Evolutionary conservation across 768 basidiomycete species (phyloP).

Genomic region (Naganishia kalamii): DNA sequence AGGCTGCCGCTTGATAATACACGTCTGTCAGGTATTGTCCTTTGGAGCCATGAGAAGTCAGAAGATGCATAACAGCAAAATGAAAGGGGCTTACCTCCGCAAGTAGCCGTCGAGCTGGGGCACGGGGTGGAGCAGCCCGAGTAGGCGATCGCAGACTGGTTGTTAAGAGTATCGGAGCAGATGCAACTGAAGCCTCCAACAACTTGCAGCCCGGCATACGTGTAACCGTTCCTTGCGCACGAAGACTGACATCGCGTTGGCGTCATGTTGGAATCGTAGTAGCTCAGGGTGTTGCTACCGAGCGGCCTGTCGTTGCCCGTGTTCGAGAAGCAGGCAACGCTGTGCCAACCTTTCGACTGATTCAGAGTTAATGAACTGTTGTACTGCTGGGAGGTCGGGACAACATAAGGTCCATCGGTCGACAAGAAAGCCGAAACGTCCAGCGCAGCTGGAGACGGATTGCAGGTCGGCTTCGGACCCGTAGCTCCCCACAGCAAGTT

Average conservation of each 20-base stretch:
- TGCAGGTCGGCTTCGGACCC: slow-evolving; percentile 35
- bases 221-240: slow-evolving; percentile 22
- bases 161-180: background rate
- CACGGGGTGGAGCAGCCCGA: slow-evolving; percentile 24
- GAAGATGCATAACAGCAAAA: background rate
- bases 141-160: background rate
- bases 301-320: background rate
- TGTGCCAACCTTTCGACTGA: slow-evolving; percentile 34
- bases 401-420: slow-evolving; percentile 30
- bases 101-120: slow-evolving; percentile 9
- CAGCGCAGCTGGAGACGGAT: slow-evolving; percentile 26
- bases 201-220: slow-evolving; percentile 22
- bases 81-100: slow-evolving; percentile 18
- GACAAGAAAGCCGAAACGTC: slow-evolving; percentile 30
- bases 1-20: slow-evolving; percentile 17
- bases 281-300: slow-evolving; percentile 21
- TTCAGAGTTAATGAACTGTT: slow-evolving; percentile 24
- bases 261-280: slow-evolving; percentile 24
- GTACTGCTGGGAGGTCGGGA: slow-evolving; percentile 20
- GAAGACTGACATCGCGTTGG: slow-evolving; percentile 21
- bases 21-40: slow-evolving; percentile 23
- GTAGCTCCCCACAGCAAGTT: slow-evolving; percentile 37
- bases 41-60: background rate
- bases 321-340: slow-evolving; percentile 18
- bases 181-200: background rate